phyloP scores from a whole-genome alignment of 805 yeast species.

The Maudiozyma bulderi region DNA sequence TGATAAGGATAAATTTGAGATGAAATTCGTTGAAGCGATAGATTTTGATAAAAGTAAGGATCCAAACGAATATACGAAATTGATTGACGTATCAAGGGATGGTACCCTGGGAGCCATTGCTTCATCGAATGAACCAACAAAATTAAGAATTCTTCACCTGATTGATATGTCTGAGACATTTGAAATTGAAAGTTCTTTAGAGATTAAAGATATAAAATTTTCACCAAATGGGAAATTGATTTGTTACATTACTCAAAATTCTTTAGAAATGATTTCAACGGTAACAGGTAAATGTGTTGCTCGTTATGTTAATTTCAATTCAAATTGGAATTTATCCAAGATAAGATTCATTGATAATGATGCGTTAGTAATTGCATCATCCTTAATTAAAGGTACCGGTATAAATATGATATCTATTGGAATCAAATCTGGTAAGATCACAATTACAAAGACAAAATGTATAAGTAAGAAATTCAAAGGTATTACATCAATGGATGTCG shows the following conservation, averaged over 20 bases:
- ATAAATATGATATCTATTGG: constrained; percentile 29
- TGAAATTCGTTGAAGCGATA: constrained; percentile 49
- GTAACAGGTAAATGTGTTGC: constrained; percentile 32
- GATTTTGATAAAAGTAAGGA: constrained; percentile 42
- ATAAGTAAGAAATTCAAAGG: constrained; percentile 38
- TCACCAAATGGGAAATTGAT: constrained; percentile 57
- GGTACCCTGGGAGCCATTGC: constrained; percentile 56
- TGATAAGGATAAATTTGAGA: constrained; percentile 21
- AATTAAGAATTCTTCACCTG: constrained; percentile 49
- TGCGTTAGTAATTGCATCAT: constrained; percentile 36
- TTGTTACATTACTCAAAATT: constrained; percentile 48
- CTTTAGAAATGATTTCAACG: constrained; percentile 36
- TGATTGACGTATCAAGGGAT: constrained; percentile 47
- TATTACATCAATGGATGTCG: constrained; percentile 44
- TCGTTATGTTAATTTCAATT: constrained; percentile 27
- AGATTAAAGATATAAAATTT: constrained; percentile 55
- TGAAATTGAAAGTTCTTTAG: constrained; percentile 41
- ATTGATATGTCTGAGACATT: constrained; percentile 43
- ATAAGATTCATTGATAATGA: constrained; percentile 29
- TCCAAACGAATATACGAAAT: constrained; percentile 51
- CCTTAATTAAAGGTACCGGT: constrained; percentile 34
- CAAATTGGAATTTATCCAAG: constrained; percentile 26
- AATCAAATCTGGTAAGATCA: constrained; percentile 21
- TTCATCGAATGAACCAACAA: constrained; percentile 55
- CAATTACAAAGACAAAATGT: constrained; percentile 18